Evolutionary conservation across 2,329 filamentous ascomycete species (phyloP).

Genomic region (Aureobasidium pullulans): DNA sequence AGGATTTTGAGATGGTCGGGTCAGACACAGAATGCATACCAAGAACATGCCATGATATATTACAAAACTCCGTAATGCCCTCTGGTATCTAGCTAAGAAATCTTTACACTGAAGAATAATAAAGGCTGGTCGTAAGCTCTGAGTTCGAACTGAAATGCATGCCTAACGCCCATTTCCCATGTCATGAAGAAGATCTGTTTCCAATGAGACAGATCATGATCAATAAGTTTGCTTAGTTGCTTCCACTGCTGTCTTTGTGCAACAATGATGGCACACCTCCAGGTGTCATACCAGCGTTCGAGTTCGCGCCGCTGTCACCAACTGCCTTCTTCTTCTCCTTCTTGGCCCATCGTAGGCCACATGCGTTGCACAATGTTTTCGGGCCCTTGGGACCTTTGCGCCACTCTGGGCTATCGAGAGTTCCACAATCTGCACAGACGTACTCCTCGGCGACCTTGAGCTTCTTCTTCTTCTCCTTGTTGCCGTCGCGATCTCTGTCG

Average conservation of each 20-base stretch:
- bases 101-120: slow-evolving; percentile 1
- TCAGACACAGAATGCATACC: background rate
- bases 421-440: slow-evolving; percentile 92
- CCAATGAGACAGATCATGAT: background rate
- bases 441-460: slow-evolving; percentile 78
- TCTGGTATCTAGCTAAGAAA: slow-evolving; percentile 9
- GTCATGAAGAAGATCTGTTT: background rate
- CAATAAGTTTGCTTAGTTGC: background rate
- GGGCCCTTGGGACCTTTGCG: slow-evolving; percentile 86
- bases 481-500: slow-evolving; percentile 64
- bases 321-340: slow-evolving; percentile 31
- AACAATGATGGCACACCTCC: slow-evolving; percentile 10
- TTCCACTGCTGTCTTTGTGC: slow-evolving; percentile 16
- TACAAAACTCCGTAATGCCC: slow-evolving; percentile 7
- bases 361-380: slow-evolving; percentile 93
- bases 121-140: slow-evolving; percentile 4
- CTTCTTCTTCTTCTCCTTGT: slow-evolving; percentile 84
- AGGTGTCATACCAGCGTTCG: slow-evolving; percentile 14
- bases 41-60: background rate
- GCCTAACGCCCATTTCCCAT: slow-evolving; percentile 2
- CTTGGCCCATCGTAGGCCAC: slow-evolving; percentile 49
- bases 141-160: background rate
- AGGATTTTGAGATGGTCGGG: no score
- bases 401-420: slow-evolving; percentile 91
- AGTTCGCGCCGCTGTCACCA: slow-evolving; percentile 7